These are phyloP conservation scores for Rhodotorula sp. DNA, from an alignment of 1,284 basidiomycete species.

Conservation along the genomic window DNA sequence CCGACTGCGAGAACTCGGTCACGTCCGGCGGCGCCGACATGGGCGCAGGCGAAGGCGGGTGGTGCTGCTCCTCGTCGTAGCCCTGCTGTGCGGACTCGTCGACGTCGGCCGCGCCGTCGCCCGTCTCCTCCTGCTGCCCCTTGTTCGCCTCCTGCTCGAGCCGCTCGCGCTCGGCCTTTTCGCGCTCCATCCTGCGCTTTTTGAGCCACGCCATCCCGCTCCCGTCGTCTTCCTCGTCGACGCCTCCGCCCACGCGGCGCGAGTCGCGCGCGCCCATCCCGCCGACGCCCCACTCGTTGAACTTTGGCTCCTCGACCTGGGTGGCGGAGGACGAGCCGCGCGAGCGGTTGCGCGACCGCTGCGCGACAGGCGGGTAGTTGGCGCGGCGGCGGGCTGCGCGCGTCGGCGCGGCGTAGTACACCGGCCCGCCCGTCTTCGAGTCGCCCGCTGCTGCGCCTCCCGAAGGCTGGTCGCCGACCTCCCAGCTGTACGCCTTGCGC, in stretches of 20 bases:
- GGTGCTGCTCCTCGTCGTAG: neutral
- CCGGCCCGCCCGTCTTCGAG: constrained; percentile 7
- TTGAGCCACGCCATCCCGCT: constrained; percentile 45
- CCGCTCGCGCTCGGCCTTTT: constrained; percentile 26
- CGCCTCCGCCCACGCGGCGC: neutral
- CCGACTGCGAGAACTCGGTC: neutral
- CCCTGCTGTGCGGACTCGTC: neutral
- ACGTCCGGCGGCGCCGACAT: neutral
- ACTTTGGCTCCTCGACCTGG: constrained; percentile 13
- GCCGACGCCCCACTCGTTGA: constrained; percentile 24
- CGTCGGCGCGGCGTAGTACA: constrained; percentile 30
- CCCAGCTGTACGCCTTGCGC: constrained; percentile 40
- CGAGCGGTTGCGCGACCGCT: constrained; percentile 25
- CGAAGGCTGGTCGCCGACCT: constrained; percentile 17
- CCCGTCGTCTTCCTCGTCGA: constrained; percentile 43
- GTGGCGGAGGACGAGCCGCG: neutral
- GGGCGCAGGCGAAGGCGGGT: neutral
- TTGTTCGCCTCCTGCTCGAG: constrained; percentile 11
- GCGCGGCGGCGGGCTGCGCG: constrained; percentile 9
- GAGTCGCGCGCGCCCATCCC: constrained; percentile 34
- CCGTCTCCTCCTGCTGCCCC: neutral
- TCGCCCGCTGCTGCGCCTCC: neutral
- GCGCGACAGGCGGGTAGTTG: constrained; percentile 40
- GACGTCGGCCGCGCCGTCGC: neutral
- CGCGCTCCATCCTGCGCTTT: constrained; percentile 39